These are phyloP conservation scores for Herpetomonas samuelpessoai DNA, from an alignment of 208 protist species.

Conservation along the genomic window DNA sequence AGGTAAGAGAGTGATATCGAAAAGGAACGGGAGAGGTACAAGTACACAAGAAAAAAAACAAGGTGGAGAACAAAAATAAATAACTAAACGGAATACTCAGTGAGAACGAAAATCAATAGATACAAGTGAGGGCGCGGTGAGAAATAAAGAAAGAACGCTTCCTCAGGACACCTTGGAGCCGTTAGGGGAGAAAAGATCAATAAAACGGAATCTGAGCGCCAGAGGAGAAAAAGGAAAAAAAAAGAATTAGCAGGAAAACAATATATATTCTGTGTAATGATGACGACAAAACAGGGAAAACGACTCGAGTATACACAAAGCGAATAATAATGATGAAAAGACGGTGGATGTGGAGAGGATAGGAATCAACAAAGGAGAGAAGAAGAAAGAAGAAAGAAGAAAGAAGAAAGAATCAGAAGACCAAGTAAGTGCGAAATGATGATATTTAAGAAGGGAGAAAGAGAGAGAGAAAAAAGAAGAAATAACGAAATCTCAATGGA, in stretches of 20 bases:
- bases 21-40: neutral
- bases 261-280: neutral
- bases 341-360: too few species aligned
- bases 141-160: constrained; percentile 6
- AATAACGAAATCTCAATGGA: neutral
- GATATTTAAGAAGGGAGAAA: neutral
- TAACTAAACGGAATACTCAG: too few species aligned
- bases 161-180: neutral
- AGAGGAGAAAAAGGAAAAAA: constrained; percentile 9
- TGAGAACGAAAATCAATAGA: too few species aligned
- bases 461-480: neutral
- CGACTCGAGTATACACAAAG: too few species aligned
- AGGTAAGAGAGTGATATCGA: neutral
- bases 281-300: neutral
- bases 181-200: constrained; percentile 3
- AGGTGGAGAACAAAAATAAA: too few species aligned
- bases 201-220: too few species aligned
- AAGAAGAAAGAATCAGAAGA: neutral
- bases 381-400: neutral
- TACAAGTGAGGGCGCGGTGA: too few species aligned
- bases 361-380: neutral
- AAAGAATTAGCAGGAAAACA: constrained; percentile 14
- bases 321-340: too few species aligned
- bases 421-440: too few species aligned
- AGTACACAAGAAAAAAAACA: constrained; percentile 6